Evolutionary conservation across 345 rosid genomes (phyloP), one percentile per base, ranked within the genome.

Genomic region (Heritiera fomes): DNA sequence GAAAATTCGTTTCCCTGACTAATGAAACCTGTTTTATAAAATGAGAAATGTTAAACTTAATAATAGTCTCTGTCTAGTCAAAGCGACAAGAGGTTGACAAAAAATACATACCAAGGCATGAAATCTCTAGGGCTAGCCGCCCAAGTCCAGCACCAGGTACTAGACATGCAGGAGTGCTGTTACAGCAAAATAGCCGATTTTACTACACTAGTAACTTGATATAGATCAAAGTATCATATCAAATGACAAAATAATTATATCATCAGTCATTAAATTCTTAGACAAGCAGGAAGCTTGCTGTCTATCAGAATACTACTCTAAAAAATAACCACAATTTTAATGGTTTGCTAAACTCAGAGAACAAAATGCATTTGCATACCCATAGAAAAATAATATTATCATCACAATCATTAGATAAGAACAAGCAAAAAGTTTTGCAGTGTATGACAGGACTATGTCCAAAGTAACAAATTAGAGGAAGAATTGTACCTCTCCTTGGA

Each of bases 101-200:
- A 62, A 64, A 73, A 67, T 45, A 47, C 91, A 75, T 88, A 94
- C 98, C 99, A 77, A 88, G 88, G 81, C 95, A 84, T 68, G 99
- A 96, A 84, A 96, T 94, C 86, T 96, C 99, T 83, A 96, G 90
- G 77, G 98, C 99, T 72, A 96, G 87, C 55, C 98, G 89, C 78
- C 98, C 98, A 70, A 96, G 99, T 80, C 99, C 99, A 82, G 99
- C 99, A 78, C 99, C 98, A 78, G 99, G 99, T 77, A 96, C 98
- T 82, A 96, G 87, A 89, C 99, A 94, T 43, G 95, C 82, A 83
- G 97, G 97, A 85, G 98, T 93, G 71, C 89, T 90, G 88, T 77
- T 67, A 12, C 55, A 79, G 86, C 47, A 76, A 71, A 71, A 78
- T 61, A 73, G 49, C 73, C 81, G 23, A 47, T 80, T 77, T 75